Percentiles rank a stretch among this genome's conserved stretches.
Evolutionary conservation across 169 alveolate species (phyloP).

Genomic region (Plasmodium knowlesi): DNA sequence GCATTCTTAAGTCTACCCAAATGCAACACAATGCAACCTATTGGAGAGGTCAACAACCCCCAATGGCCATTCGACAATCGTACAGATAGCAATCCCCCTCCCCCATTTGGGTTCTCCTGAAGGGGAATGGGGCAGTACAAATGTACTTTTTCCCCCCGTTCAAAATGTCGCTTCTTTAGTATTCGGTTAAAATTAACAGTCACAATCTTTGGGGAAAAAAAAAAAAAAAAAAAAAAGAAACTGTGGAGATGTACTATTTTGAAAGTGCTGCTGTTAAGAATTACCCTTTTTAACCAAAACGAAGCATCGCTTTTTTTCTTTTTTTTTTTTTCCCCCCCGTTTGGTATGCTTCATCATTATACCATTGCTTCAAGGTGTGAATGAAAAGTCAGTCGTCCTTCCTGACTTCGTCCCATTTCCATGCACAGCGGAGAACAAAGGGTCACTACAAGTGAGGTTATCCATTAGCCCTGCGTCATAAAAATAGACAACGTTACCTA

Average conservation of each 20-base stretch:
- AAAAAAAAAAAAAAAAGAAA: background rate
- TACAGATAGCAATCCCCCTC: background rate
- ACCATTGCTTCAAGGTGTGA: background rate
- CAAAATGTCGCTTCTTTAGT: background rate
- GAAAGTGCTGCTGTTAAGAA: background rate
- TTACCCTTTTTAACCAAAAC: background rate
- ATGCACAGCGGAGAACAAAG: background rate
- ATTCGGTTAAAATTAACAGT: background rate
- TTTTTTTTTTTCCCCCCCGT: background rate
- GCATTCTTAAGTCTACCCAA: background rate
- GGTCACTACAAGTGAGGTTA: background rate
- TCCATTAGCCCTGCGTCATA: background rate
- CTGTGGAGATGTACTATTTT: background rate
- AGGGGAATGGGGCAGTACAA: background rate
- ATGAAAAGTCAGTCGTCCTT: background rate
- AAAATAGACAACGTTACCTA: background rate
- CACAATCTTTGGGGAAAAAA: background rate
- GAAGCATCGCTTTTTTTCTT: background rate
- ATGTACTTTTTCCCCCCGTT: background rate
- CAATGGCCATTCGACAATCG: background rate
- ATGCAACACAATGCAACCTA: background rate
- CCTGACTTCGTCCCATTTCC: background rate
- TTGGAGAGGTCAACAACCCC: background rate
- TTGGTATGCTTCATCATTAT: background rate
- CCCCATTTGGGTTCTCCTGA: background rate